A percentile compares a stretch with the other conserved stretches of the same genome.
phyloP scores from a whole-genome alignment of 1,284 basidiomycete genomes.

The Psilocybe mexicana region DNA sequence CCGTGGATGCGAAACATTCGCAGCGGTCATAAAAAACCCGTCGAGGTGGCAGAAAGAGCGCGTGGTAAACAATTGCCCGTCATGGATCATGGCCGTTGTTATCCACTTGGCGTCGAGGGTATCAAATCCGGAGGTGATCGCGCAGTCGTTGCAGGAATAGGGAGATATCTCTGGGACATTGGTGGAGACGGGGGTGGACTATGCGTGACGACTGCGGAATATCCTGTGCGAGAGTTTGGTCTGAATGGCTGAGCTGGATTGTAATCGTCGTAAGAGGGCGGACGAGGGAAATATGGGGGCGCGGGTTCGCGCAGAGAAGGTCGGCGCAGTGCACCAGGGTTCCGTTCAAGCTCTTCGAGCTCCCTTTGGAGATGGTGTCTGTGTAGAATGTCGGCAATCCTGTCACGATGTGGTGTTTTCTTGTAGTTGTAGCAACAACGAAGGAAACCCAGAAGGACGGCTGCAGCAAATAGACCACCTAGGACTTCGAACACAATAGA shows the following conservation, averaged over 20 bases:
- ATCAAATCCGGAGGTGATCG: conserved; percentile 9
- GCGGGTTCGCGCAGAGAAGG: conserved; percentile 35
- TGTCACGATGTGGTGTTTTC: conserved; percentile 46
- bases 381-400: conserved; percentile 41
- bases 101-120: conserved; percentile 21
- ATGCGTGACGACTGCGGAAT: conserved; percentile 19
- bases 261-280: conserved; percentile 34
- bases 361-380: conserved; percentile 53
- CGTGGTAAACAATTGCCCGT: neutral
- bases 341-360: conserved; percentile 45
- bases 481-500: conserved; percentile 48
- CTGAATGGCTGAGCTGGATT: conserved; percentile 1
- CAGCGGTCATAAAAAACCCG: conserved; percentile 8
- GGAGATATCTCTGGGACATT: conserved; percentile 14
- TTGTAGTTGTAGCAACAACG: conserved; percentile 46
- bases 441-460: conserved; percentile 34
- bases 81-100: neutral
- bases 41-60: conserved; percentile 4
- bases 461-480: conserved; percentile 40
- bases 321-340: conserved; percentile 27
- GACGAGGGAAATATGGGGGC: conserved; percentile 48
- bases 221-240: conserved; percentile 11
- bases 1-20: neutral
- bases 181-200: conserved; percentile 24
- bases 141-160: conserved; percentile 9